phyloP scores from a whole-genome alignment of 495 filamentous ascomycete species.

The Poronia punctata region DNA sequence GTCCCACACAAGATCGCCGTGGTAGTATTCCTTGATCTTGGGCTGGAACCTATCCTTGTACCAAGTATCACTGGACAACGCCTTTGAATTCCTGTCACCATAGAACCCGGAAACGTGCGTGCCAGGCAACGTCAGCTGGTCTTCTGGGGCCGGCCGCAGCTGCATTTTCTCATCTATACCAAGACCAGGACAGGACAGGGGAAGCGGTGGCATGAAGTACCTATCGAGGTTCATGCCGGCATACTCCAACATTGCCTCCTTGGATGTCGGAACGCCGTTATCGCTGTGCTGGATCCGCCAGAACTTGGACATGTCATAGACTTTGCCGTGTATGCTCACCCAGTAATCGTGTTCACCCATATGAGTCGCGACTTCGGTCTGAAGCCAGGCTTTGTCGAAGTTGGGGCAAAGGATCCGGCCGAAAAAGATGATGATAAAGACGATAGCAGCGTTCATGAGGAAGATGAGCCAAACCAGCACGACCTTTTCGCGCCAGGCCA shows the following conservation, averaged over 20 bases:
- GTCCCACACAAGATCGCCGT: conserved; percentile 74
- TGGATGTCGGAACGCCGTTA: conserved; percentile 48
- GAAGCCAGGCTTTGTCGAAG: conserved; percentile 82
- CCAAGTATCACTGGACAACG: conserved; percentile 62
- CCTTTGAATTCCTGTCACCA: conserved; percentile 45
- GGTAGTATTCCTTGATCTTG: conserved; percentile 75
- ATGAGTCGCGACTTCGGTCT: conserved; percentile 64
- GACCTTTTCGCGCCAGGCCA: conserved; percentile 96
- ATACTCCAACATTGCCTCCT: conserved; percentile 63
- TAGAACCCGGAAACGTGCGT: conserved; percentile 62
- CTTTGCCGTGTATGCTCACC: conserved; percentile 80
- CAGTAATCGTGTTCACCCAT: conserved; percentile 69
- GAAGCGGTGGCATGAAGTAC: conserved; percentile 80
- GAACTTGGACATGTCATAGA: conserved; percentile 89
- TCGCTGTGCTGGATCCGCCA: conserved; percentile 80
- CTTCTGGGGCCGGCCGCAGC: conserved; percentile 41
- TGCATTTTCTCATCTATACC: conserved; percentile 45
- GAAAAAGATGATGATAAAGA: conserved; percentile 91
- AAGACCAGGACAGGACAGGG: conserved; percentile 61
- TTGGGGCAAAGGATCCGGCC: conserved; percentile 83
- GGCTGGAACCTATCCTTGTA: conserved; percentile 68
- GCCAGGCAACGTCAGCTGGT: conserved; percentile 49
- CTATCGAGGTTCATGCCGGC: conserved; percentile 69
- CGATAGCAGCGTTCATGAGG: conserved; percentile 71
- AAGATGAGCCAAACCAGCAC: conserved; percentile 75